A percentile compares a stretch with the other conserved stretches of the same genome.
Conservation (phyloP, 306 rosid genomes). For the Lagenaria siceraria region DNA sequence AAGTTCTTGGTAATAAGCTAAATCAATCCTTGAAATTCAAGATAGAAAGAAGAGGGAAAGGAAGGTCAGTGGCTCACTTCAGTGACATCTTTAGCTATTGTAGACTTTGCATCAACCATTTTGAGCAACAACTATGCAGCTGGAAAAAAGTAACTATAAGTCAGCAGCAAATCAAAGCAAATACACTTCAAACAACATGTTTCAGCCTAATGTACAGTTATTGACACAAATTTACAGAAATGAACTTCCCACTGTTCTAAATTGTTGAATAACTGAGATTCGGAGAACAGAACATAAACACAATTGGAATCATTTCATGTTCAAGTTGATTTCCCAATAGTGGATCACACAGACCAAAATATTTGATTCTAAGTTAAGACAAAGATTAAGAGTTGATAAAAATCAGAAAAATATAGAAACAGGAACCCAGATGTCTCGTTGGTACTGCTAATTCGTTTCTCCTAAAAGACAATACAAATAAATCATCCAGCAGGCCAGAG, state of each 20-base stretch:
- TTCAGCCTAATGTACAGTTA: background rate
- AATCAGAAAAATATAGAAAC: background rate
- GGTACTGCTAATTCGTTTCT: background rate
- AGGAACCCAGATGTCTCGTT: background rate
- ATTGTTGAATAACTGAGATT: background rate
- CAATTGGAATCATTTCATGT: background rate
- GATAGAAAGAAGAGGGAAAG: background rate
- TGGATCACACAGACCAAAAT: background rate
- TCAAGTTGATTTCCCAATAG: background rate
- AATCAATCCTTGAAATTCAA: background rate
- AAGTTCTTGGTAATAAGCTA: background rate
- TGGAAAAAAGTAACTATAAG: background rate
- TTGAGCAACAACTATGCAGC: slow-evolving; percentile 24
- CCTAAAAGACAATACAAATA: background rate
- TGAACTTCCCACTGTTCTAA: background rate
- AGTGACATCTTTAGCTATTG: slow-evolving; percentile 71
- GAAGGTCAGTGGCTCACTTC: slow-evolving; percentile 37
- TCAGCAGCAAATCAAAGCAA: background rate
- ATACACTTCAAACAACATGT: background rate
- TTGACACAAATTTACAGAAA: background rate
- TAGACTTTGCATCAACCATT: slow-evolving; percentile 60
- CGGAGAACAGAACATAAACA: background rate
- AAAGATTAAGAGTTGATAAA: background rate
- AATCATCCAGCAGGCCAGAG: background rate
- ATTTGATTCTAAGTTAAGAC: background rate